Conservation (phyloP, 306 rosid species). For the Alnus glutinosa region DNA sequence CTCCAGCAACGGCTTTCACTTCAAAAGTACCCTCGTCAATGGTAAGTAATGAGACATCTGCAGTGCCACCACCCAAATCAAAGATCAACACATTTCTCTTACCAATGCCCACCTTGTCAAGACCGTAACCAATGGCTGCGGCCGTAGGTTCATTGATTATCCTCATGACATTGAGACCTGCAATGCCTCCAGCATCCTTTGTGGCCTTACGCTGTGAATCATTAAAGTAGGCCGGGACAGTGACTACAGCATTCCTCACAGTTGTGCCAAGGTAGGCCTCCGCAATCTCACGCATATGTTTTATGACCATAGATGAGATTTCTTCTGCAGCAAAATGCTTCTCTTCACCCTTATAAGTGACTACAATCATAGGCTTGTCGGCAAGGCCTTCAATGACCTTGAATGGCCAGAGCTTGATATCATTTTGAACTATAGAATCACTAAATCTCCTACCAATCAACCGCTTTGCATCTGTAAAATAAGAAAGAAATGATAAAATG, state of each 20-base stretch:
- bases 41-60: constrained; percentile 18
- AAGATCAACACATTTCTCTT: constrained; percentile 19
- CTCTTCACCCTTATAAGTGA: constrained; percentile 54
- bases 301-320: constrained; percentile 70
- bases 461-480: too few species aligned
- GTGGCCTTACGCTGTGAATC: constrained; percentile 70
- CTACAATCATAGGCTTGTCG: constrained; percentile 68
- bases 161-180: neutral
- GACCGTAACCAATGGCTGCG: constrained; percentile 19
- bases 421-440: constrained; percentile 16
- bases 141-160: constrained; percentile 16
- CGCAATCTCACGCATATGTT: constrained; percentile 68
- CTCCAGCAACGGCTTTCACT: constrained; percentile 26
- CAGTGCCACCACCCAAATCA: constrained; percentile 13
- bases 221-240: constrained; percentile 66
- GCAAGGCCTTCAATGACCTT: constrained; percentile 2
- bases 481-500: too few species aligned
- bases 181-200: neutral
- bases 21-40: neutral
- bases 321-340: constrained; percentile 69
- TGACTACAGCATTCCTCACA: constrained; percentile 64
- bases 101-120: neutral
- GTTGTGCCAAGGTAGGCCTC: constrained; percentile 59
- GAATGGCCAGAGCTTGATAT: constrained; percentile 13
- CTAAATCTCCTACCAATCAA: neutral